Evolutionary conservation across 768 basidiomycete species (phyloP).

Genomic region (Arthromyces matolae): DNA sequence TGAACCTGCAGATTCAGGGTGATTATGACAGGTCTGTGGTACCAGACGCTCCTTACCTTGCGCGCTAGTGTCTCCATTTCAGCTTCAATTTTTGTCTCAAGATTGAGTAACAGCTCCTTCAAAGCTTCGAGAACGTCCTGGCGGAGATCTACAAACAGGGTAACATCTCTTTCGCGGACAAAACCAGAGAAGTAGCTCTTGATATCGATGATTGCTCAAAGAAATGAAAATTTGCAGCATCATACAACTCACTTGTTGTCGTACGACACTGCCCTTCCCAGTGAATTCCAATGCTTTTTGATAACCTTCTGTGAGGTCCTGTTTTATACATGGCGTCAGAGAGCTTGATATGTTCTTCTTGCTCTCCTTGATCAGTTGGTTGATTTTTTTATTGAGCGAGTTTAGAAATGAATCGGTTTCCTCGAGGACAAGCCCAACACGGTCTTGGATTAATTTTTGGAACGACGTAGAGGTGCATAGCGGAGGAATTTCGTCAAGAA

Average conservation of each 20-base stretch:
- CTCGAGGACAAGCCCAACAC: background rate
- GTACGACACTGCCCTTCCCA: slow-evolving; percentile 1
- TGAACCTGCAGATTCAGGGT: background rate
- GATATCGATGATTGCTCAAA: too few species aligned
- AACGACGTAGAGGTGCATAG: background rate
- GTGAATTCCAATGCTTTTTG: background rate
- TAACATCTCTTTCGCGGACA: too few species aligned
- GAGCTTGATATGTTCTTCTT: background rate
- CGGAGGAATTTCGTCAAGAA: background rate
- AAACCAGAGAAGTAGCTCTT: slow-evolving; percentile 1
- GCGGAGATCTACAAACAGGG: too few species aligned
- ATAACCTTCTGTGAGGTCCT: background rate
- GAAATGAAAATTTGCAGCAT: background rate
- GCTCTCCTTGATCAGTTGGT: background rate
- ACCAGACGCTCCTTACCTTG: too few species aligned
- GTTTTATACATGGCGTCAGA: background rate
- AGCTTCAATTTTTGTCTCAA: too few species aligned
- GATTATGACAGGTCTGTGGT: background rate
- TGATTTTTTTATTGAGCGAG: background rate
- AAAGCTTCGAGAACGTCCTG: too few species aligned
- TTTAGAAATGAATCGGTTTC: background rate
- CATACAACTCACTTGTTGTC: background rate
- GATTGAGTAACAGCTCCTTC: too few species aligned
- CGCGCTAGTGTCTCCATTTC: too few species aligned
- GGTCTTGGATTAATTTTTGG: background rate